Conservation (phyloP, 129 eudicot genomes). For the Artemisia tridentata region DNA sequence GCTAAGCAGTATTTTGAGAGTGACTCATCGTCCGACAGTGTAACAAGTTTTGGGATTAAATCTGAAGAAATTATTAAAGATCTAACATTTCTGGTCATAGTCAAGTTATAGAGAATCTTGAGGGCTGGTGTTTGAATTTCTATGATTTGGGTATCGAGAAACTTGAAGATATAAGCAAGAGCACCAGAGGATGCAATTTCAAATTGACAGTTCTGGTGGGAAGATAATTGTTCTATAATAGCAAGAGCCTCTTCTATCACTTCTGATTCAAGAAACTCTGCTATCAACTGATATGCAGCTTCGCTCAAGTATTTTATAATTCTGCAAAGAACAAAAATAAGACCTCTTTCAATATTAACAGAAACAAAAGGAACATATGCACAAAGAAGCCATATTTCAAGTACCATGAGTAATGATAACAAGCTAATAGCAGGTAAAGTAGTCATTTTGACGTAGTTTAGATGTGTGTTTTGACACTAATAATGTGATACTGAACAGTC, state of each 20-base stretch:
- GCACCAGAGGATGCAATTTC: conserved; percentile 51
- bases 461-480: no score
- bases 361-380: neutral
- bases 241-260: conserved; percentile 63
- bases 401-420: neutral
- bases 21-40: conserved; percentile 45
- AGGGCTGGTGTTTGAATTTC: conserved; percentile 50
- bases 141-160: conserved; percentile 50
- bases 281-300: conserved; percentile 53
- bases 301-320: conserved; percentile 38
- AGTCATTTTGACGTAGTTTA: no score
- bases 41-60: conserved; percentile 54
- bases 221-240: conserved; percentile 52
- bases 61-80: conserved; percentile 41
- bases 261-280: conserved; percentile 58
- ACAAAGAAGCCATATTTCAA: conserved; percentile 4
- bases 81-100: conserved; percentile 29
- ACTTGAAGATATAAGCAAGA: conserved; percentile 34
- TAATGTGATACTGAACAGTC: no score
- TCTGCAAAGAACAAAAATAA: conserved; percentile 32
- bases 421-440: neutral
- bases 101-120: conserved; percentile 56
- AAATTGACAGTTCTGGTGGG: conserved; percentile 28
- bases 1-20: conserved; percentile 48
- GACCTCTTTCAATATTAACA: neutral